Conservation (phyloP, 202 grass and related monocot genomes). For the Cymbopogon flexuosus region DNA sequence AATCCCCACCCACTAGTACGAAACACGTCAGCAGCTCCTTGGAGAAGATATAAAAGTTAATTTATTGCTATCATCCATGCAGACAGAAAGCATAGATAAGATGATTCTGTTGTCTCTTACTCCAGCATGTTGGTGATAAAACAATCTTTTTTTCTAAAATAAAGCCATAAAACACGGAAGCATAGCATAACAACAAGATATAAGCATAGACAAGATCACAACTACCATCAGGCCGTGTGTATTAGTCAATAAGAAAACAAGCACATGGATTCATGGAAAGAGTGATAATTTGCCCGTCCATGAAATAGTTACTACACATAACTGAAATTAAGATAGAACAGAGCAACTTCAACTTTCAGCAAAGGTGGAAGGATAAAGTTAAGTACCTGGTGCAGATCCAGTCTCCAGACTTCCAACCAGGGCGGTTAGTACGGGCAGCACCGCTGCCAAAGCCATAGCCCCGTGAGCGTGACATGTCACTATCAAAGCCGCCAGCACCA, state of each 20-base stretch:
- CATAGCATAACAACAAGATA: neutral
- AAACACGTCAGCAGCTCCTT: neutral
- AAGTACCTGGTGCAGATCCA: constrained; percentile 93
- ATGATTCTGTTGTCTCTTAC: neutral
- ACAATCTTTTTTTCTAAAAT: neutral
- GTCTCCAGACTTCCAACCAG: constrained; percentile 87
- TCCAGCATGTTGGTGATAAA: neutral
- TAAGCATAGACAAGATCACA: neutral
- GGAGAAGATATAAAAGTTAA: neutral
- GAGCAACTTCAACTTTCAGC: neutral
- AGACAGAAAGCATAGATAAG: neutral
- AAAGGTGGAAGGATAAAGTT: neutral
- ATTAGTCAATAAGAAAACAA: neutral
- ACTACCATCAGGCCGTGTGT: neutral
- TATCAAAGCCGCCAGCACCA: constrained; percentile 60
- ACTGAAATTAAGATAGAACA: neutral
- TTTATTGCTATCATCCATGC: neutral
- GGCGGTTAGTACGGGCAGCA: constrained; percentile 40
- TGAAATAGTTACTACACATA: neutral
- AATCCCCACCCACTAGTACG: neutral
- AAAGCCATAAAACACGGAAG: neutral
- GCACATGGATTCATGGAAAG: neutral
- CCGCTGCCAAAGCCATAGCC: constrained; percentile 51
- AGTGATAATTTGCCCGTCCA: neutral
- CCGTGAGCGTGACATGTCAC: constrained; percentile 65